Evolutionary conservation across 371 early-diverging fungal species (phyloP).

Genomic region (Actinomortierella wolfii): DNA sequence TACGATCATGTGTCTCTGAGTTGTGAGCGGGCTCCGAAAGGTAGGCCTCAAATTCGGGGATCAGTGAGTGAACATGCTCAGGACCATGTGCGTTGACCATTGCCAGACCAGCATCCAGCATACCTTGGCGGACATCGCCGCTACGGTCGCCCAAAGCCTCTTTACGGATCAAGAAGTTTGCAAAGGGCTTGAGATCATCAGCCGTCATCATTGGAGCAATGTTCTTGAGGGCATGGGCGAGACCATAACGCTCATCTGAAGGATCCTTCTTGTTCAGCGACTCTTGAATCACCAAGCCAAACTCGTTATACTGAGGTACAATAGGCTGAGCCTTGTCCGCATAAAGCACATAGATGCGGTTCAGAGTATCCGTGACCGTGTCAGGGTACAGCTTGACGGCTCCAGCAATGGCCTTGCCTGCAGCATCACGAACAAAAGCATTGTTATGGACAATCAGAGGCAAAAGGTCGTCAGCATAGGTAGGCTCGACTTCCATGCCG

Average conservation of each 20-base stretch:
- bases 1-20: constrained; percentile 73
- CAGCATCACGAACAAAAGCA: constrained; percentile 68
- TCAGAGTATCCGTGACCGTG: constrained; percentile 52
- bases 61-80: constrained; percentile 65
- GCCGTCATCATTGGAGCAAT: constrained; percentile 70
- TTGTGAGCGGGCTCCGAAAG: constrained; percentile 65
- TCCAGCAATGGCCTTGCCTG: constrained; percentile 73
- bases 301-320: constrained; percentile 89
- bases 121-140: constrained; percentile 77
- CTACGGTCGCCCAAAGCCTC: constrained; percentile 89
- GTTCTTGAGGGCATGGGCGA: constrained; percentile 75
- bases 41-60: constrained; percentile 80
- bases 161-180: constrained; percentile 78
- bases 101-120: constrained; percentile 89
- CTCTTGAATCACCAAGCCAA: constrained; percentile 87
- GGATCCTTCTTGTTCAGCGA: constrained; percentile 84
- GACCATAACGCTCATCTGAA: constrained; percentile 80
- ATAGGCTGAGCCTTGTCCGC: constrained; percentile 72
- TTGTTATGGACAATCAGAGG: constrained; percentile 58
- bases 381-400: constrained; percentile 62
- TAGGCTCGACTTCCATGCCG: constrained; percentile 61
- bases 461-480: constrained; percentile 59
- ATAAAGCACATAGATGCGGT: constrained; percentile 59
- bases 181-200: constrained; percentile 60
- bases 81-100: constrained; percentile 78